Percentiles rank a stretch among this genome's conserved stretches.
Conservation (phyloP, 2,329 filamentous ascomycete species). For the Fusarium sambucinum region DNA sequence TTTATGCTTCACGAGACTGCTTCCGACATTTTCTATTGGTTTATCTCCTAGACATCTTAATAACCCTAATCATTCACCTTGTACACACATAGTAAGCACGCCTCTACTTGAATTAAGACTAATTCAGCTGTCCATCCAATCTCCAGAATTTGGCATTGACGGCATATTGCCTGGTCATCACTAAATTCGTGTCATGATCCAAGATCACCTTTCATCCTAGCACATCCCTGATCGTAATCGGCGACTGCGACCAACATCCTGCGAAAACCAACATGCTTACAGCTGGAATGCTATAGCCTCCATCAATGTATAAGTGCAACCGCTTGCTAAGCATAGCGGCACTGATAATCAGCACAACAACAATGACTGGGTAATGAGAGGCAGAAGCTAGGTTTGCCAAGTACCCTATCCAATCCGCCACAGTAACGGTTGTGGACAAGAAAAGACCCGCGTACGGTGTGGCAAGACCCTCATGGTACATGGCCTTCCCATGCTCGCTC, state of each 20-base stretch:
- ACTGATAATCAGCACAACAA: background rate
- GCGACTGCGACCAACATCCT: slow-evolving; percentile 3
- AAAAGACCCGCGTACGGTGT: background rate
- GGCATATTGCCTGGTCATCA: too few relatives aligned
- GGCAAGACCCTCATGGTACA: slow-evolving; percentile 1
- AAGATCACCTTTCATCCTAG: too few relatives aligned
- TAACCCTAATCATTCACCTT: too few relatives aligned
- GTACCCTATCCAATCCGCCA: background rate
- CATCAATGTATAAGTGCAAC: background rate
- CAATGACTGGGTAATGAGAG: background rate
- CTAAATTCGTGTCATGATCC: too few relatives aligned
- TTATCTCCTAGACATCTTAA: too few relatives aligned
- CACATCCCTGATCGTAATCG: background rate
- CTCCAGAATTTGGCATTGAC: too few relatives aligned
- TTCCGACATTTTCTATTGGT: too few relatives aligned
- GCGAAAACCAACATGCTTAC: background rate
- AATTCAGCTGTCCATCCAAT: too few relatives aligned
- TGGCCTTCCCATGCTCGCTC: background rate
- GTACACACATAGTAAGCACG: too few relatives aligned
- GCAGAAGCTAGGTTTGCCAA: background rate
- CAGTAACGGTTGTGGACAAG: background rate
- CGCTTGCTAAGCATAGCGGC: background rate
- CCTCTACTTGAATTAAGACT: too few relatives aligned
- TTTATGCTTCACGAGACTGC: too few relatives aligned
- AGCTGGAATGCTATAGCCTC: background rate